phyloP scores from a whole-genome alignment of 1,139 yeast genomes.

The Pichia sp. region DNA sequence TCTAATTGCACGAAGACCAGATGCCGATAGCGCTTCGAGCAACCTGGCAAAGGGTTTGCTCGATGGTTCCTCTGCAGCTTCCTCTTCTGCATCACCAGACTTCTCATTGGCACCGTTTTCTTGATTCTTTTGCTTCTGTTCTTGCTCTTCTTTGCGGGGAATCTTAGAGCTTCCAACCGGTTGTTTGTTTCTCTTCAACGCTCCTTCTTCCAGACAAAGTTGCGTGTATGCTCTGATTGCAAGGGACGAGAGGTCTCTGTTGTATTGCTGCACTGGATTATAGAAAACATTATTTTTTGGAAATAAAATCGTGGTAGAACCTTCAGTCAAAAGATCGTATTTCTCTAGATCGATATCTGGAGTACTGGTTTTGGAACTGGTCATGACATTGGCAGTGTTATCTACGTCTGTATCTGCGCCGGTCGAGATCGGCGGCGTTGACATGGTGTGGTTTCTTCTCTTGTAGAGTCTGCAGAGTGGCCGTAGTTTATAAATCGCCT shows the following conservation, averaged over 20 bases:
- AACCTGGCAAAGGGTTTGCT: constrained; percentile 43
- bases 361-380: too few species aligned
- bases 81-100: not conserved
- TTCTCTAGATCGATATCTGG: constrained; percentile 11
- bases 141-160: constrained; percentile 21
- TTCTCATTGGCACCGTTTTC: constrained; percentile 20
- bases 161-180: constrained; percentile 21
- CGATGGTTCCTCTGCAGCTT: constrained; percentile 15
- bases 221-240: constrained; percentile 85
- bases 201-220: constrained; percentile 40
- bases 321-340: constrained; percentile 46
- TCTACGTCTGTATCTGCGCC: not conserved
- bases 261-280: constrained; percentile 94
- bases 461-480: not conserved
- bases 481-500: not conserved
- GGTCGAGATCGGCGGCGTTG: not conserved
- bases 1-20: constrained; percentile 90
- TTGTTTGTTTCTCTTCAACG: constrained; percentile 30
- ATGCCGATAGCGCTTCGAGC: constrained; percentile 88
- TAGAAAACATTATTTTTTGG: constrained; percentile 85
- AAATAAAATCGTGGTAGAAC: constrained; percentile 72
- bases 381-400: not conserved
- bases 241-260: constrained; percentile 81
- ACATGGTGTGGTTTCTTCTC: not conserved
- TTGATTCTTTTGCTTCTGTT: constrained; percentile 28